A percentile compares a stretch with the other conserved stretches of the same genome.
These are phyloP conservation scores for Rhizopus delemar DNA, from an alignment of 371 early-diverging fungal species.

Conservation along the genomic window DNA sequence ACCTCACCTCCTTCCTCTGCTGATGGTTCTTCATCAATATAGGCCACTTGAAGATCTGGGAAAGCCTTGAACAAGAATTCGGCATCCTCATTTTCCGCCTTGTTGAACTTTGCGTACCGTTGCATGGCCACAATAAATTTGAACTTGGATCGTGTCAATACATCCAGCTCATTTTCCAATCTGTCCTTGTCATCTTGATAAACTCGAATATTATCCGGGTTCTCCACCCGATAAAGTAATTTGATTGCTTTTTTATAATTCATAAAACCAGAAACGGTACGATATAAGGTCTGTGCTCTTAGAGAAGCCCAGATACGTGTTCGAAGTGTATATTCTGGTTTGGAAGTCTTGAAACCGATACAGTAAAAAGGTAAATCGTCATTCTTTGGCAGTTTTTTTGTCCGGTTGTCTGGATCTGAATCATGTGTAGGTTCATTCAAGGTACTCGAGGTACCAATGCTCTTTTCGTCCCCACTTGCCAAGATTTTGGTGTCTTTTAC, in stretches of 20 bases:
- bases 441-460: slow-evolving; percentile 2
- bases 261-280: slow-evolving; percentile 90
- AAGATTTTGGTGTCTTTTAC: slow-evolving; percentile 85
- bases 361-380: slow-evolving; percentile 84
- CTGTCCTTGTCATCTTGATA: slow-evolving; percentile 64
- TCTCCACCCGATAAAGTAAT: slow-evolving; percentile 80
- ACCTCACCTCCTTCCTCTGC: slow-evolving; percentile 55
- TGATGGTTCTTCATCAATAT: slow-evolving; percentile 69
- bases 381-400: slow-evolving; percentile 50
- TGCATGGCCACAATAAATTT: slow-evolving; percentile 90
- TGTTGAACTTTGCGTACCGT: slow-evolving; percentile 74
- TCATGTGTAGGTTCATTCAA: background rate
- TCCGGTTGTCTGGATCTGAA: background rate
- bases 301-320: slow-evolving; percentile 91
- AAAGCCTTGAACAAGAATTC: slow-evolving; percentile 79
- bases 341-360: slow-evolving; percentile 80
- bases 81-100: slow-evolving; percentile 75
- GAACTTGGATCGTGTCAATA: slow-evolving; percentile 76
- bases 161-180: slow-evolving; percentile 71
- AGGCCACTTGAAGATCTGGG: slow-evolving; percentile 82
- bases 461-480: slow-evolving; percentile 62
- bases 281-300: slow-evolving; percentile 85
- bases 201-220: slow-evolving; percentile 69
- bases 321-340: slow-evolving; percentile 81
- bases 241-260: slow-evolving; percentile 86